These are phyloP conservation scores for Epichloe sibirici DNA, from an alignment of 2,329 filamentous ascomycete species.

Conservation along the genomic window DNA sequence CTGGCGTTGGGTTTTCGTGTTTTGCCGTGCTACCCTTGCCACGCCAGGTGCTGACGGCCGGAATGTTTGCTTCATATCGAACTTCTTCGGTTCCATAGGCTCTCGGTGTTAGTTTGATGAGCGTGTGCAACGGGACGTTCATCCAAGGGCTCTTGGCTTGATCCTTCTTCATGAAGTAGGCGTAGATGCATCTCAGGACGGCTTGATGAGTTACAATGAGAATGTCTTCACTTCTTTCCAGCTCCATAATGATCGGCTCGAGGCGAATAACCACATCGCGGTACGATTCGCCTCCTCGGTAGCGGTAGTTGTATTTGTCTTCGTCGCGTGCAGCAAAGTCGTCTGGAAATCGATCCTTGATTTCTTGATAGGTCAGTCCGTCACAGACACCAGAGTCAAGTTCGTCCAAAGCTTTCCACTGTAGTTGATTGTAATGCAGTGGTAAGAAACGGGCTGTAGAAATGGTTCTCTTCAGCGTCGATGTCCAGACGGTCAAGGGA, in stretches of 20 bases:
- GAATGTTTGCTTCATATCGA: constrained; percentile 79
- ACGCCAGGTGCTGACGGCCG: constrained; percentile 91
- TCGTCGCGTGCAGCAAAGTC: constrained; percentile 93
- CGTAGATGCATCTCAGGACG: constrained; percentile 91
- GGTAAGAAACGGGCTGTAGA: constrained; percentile 79
- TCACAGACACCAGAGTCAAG: constrained; percentile 95
- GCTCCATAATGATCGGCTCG: constrained; percentile 98
- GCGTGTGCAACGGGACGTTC: constrained; percentile 89
- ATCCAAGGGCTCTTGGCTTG: constrained; percentile 95
- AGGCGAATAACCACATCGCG: constrained; percentile 95
- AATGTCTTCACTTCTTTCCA: constrained; percentile 92
- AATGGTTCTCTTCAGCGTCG: constrained; percentile 67
- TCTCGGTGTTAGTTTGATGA: constrained; percentile 91
- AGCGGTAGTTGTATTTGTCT: constrained; percentile 99
- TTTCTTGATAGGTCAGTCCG: constrained; percentile 90
- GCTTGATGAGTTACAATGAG: constrained; percentile 97
- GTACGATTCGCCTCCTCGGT: constrained; percentile 89
- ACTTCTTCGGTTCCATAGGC: constrained; percentile 91
- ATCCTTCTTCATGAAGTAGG: constrained; percentile 96
- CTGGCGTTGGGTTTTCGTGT: constrained; percentile 53
- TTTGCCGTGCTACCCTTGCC: constrained; percentile 88
- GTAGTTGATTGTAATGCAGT: constrained; percentile 76
- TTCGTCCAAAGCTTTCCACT: constrained; percentile 98
- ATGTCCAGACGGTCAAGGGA: constrained; percentile 51
- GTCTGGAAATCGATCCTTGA: constrained; percentile 80